A percentile compares a stretch with the other conserved stretches of the same genome.
These are phyloP conservation scores for Chalciporus chontae DNA, from an alignment of 768 basidiomycete genomes.

Conservation along the genomic window DNA sequence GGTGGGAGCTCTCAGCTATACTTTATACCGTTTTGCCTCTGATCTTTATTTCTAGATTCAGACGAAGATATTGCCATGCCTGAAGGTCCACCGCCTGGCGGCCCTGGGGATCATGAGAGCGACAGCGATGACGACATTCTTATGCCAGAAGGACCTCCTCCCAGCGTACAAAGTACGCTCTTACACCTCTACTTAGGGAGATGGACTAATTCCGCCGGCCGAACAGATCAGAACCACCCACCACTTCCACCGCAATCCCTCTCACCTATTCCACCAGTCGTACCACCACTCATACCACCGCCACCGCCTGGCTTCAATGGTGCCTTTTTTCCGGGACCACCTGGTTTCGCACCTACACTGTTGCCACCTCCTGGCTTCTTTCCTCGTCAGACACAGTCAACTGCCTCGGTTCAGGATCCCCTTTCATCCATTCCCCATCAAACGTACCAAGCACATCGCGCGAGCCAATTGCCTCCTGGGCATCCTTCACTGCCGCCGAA, in stretches of 20 bases:
- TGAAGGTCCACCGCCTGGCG: slow-evolving; percentile 53
- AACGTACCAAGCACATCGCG: slow-evolving; percentile 74
- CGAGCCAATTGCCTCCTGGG: slow-evolving; percentile 34
- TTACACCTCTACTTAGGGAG: not conserved
- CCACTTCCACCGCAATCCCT: slow-evolving; percentile 25
- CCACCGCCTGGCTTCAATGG: slow-evolving; percentile 13
- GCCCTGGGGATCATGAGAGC: slow-evolving; percentile 37
- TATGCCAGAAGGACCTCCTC: slow-evolving; percentile 83
- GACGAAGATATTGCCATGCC: slow-evolving; percentile 70
- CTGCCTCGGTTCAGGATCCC: slow-evolving; percentile 67
- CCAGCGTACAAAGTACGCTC: slow-evolving; percentile 29
- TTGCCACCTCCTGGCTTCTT: slow-evolving; percentile 67
- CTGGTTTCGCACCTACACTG: slow-evolving; percentile 26
- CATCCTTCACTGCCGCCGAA: slow-evolving; percentile 46
- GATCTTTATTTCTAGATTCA: slow-evolving; percentile 9
- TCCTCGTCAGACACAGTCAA: slow-evolving; percentile 48
- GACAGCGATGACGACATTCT: slow-evolving; percentile 81
- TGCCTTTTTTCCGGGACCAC: slow-evolving; percentile 5
- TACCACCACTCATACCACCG: slow-evolving; percentile 14
- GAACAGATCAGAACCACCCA: slow-evolving; percentile 6
- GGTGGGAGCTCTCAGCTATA: slow-evolving; percentile 27
- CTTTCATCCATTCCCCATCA: slow-evolving; percentile 72
- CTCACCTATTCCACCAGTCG: slow-evolving; percentile 11
- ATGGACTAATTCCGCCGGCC: not conserved
- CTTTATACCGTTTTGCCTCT: not conserved